These are phyloP conservation scores for Phyllosticta citrichinensis DNA, from an alignment of 2,329 filamentous ascomycete genomes.

Conservation along the genomic window DNA sequence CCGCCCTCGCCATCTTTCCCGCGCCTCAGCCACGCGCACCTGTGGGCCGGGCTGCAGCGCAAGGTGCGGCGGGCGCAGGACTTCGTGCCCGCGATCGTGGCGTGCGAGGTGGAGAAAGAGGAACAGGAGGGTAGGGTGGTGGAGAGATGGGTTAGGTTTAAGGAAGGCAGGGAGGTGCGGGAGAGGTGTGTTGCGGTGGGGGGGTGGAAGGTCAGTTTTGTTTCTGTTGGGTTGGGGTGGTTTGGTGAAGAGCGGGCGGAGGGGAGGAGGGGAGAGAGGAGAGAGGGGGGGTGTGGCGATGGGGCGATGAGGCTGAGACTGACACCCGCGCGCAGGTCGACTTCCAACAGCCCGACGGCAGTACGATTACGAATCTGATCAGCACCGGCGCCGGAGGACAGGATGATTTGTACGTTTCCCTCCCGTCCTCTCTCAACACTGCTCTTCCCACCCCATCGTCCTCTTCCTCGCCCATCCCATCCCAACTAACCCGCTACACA, in stretches of 20 bases:
- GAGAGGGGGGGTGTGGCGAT: neutral
- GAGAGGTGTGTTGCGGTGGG: constrained; percentile 31
- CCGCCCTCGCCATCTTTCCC: neutral
- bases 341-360: constrained; percentile 35
- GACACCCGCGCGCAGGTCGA: constrained; percentile 30
- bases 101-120: constrained; percentile 32
- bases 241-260: neutral
- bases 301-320: neutral
- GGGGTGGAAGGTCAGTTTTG: constrained; percentile 30
- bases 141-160: constrained; percentile 31
- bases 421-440: neutral
- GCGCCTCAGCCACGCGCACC: neutral
- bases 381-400: constrained; percentile 26
- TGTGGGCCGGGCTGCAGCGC: constrained; percentile 37
- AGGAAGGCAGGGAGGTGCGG: constrained; percentile 22
- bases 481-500: neutral
- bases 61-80: constrained; percentile 37
- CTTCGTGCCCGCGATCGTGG: constrained; percentile 35
- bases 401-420: constrained; percentile 14
- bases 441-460: neutral
- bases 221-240: neutral
- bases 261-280: neutral
- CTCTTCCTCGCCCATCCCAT: too few relatives aligned
- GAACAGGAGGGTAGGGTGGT: constrained; percentile 20
- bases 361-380: constrained; percentile 35